Conservation (phyloP, 768 basidiomycete species). For the Podaxis mareebaensis region DNA sequence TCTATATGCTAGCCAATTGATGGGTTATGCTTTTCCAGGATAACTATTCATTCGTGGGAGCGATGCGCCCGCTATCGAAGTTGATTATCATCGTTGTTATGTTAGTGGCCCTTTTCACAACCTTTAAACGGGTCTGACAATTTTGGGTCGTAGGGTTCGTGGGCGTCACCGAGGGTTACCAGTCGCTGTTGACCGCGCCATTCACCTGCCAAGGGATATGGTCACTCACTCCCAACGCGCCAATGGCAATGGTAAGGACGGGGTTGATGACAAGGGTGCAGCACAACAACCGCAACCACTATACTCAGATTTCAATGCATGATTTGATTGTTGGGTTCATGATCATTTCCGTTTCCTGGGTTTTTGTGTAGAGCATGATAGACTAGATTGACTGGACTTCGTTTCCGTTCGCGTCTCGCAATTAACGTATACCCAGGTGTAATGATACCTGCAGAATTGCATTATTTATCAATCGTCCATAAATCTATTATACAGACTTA, state of each 20-base stretch:
- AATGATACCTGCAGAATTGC: neutral
- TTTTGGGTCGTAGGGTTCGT: slow-evolving; percentile 47
- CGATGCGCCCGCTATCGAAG: slow-evolving; percentile 66
- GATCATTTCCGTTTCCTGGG: neutral
- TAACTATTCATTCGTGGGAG: slow-evolving; percentile 65
- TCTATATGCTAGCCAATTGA: neutral
- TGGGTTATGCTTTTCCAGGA: slow-evolving; percentile 30
- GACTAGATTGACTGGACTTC: neutral
- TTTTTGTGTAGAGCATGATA: neutral
- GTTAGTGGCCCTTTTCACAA: slow-evolving; percentile 31
- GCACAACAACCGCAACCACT: neutral
- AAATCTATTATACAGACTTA: neutral
- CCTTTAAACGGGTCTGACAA: neutral
- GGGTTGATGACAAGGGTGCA: neutral
- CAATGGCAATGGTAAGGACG: neutral
- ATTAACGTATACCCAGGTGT: neutral
- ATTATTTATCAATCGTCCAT: neutral
- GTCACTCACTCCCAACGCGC: slow-evolving; percentile 12
- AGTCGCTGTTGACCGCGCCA: slow-evolving; percentile 65
- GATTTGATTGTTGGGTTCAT: neutral
- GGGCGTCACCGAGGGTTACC: slow-evolving; percentile 73
- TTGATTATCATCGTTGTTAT: slow-evolving; percentile 72
- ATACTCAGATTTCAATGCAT: slow-evolving; percentile 5
- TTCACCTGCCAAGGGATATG: slow-evolving; percentile 39
- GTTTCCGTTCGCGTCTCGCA: neutral